Evolutionary conservation across 116 monocot species (phyloP).

Genomic region (Trichopus zeylanicus): DNA sequence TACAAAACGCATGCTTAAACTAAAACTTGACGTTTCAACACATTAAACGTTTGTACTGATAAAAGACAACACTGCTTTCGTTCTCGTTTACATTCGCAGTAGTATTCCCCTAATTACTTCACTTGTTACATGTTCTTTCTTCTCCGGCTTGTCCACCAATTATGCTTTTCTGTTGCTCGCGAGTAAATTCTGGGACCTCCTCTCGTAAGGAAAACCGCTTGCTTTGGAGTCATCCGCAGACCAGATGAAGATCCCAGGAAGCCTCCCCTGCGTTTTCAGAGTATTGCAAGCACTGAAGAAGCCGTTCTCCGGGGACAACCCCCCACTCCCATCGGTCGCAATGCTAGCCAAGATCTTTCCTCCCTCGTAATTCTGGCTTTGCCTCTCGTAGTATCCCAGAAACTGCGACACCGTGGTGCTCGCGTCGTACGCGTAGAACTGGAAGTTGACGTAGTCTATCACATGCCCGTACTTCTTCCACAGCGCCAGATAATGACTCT

Average conservation of each 20-base stretch:
- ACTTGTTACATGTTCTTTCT: too few species aligned
- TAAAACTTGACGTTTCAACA: too few species aligned
- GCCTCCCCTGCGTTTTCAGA: conserved; percentile 17
- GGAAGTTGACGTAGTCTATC: conserved; percentile 12
- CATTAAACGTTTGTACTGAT: too few species aligned
- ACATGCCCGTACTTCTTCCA: conserved; percentile 9
- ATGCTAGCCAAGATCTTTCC: conserved; percentile 37
- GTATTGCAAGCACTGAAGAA: conserved; percentile 22
- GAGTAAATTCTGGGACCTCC: background rate
- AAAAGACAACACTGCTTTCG: too few species aligned
- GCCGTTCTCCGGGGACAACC: conserved; percentile 14
- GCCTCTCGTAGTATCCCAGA: conserved; percentile 18
- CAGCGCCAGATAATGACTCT: conserved; percentile 4
- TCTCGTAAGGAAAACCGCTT: conserved; percentile 2
- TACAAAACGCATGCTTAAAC: too few species aligned
- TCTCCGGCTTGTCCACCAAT: background rate
- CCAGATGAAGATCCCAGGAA: conserved; percentile 29
- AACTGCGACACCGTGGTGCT: conserved; percentile 32
- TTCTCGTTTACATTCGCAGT: too few species aligned
- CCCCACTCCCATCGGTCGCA: conserved; percentile 11
- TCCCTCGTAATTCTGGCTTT: conserved; percentile 20
- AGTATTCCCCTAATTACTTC: too few species aligned
- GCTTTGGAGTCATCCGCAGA: conserved; percentile 8
- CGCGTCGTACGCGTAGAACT: conserved; percentile 10
- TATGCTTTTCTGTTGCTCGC: background rate